phyloP scores from a whole-genome alignment of 805 yeast species.

The Lipomyces lipofer region DNA sequence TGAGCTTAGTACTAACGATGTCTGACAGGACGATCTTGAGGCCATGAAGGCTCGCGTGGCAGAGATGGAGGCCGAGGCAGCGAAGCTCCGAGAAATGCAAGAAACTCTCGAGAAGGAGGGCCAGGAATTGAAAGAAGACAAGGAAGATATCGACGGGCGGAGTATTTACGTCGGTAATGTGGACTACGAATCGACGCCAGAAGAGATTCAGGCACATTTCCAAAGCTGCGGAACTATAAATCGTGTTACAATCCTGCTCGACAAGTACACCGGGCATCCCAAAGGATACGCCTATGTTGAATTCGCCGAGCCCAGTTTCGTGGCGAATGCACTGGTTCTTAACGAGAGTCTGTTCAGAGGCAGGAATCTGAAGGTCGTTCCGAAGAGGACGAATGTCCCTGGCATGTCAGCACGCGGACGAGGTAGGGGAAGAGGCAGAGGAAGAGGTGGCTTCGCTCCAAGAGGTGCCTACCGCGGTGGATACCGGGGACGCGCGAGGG shows the following conservation, averaged over 20 bases:
- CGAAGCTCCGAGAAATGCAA: slow-evolving; percentile 60
- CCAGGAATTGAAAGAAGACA: slow-evolving; percentile 47
- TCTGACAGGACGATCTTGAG: slow-evolving; percentile 27
- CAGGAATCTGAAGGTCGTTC: slow-evolving; percentile 68
- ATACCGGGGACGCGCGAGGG: slow-evolving; percentile 47
- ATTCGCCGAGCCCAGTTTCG: slow-evolving; percentile 66
- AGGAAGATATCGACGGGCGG: slow-evolving; percentile 70
- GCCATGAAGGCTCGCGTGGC: slow-evolving; percentile 49
- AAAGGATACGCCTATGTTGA: slow-evolving; percentile 83
- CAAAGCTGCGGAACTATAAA: slow-evolving; percentile 69
- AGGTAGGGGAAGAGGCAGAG: slow-evolving; percentile 52
- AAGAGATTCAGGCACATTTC: slow-evolving; percentile 75
- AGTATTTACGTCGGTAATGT: slow-evolving; percentile 83
- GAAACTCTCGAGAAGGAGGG: slow-evolving; percentile 48
- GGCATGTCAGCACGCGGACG: slow-evolving; percentile 58
- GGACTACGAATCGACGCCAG: slow-evolving; percentile 75
- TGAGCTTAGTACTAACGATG: background rate
- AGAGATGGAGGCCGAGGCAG: slow-evolving; percentile 65
- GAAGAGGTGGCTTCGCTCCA: slow-evolving; percentile 36
- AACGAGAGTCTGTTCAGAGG: slow-evolving; percentile 69
- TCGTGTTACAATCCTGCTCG: slow-evolving; percentile 74
- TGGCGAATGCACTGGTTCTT: slow-evolving; percentile 62
- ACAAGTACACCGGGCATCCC: slow-evolving; percentile 76
- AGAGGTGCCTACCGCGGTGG: slow-evolving; percentile 41
- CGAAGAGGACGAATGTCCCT: slow-evolving; percentile 81